A percentile compares a stretch with the other conserved stretches of the same genome.
Evolutionary conservation across 495 filamentous ascomycete genomes (phyloP).

Genomic region (Sabuloglossum arenarium): DNA sequence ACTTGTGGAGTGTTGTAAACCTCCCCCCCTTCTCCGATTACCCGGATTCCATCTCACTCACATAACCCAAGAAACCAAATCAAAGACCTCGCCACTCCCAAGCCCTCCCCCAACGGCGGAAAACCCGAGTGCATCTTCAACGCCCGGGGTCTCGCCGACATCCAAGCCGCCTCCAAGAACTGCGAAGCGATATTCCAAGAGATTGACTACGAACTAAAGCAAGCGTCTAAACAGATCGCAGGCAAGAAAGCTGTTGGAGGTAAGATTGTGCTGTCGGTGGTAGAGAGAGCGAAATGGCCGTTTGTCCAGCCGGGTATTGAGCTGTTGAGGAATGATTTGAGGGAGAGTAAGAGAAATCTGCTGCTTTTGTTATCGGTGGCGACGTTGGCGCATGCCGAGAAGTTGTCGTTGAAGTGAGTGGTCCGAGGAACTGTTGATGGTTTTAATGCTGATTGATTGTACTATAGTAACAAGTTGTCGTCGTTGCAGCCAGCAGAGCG

Average conservation of each 20-base stretch:
- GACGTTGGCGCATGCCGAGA: background rate
- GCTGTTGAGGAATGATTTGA: background rate
- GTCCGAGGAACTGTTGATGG: background rate
- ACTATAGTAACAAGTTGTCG: background rate
- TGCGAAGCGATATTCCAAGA: background rate
- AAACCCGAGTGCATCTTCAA: background rate
- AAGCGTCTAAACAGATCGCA: background rate
- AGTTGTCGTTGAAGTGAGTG: background rate
- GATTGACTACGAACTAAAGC: background rate
- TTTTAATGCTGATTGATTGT: background rate
- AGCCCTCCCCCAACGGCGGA: background rate
- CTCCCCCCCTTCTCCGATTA: background rate
- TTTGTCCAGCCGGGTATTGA: background rate
- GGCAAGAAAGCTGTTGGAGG: background rate
- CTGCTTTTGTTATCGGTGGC: background rate
- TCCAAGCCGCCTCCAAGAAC: background rate
- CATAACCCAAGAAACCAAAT: background rate
- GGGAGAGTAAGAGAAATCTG: background rate
- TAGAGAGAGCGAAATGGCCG: background rate
- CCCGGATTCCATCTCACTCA: background rate
- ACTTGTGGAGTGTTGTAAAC: background rate
- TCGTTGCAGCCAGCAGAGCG: background rate
- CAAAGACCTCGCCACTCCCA: background rate
- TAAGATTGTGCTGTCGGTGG: background rate
- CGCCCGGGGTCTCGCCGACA: background rate